These are phyloP conservation scores for Candida arabinofermentans DNA, from an alignment of 805 yeast genomes.

Conservation along the genomic window DNA sequence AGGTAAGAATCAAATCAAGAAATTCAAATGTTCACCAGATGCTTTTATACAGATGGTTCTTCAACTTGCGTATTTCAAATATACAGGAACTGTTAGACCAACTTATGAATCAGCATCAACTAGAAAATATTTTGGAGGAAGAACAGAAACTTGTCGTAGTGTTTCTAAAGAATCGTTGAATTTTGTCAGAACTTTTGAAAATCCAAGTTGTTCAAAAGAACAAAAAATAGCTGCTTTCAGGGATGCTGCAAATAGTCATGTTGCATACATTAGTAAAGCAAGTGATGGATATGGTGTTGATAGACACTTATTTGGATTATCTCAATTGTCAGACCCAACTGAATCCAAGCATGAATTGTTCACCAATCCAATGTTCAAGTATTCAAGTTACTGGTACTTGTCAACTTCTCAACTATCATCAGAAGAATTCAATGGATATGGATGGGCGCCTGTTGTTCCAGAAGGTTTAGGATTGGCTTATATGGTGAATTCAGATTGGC, in stretches of 20 bases:
- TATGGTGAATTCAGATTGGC: conserved; percentile 81
- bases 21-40: conserved; percentile 86
- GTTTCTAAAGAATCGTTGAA: conserved; percentile 67
- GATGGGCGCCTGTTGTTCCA: conserved; percentile 93
- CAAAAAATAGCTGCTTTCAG: conserved; percentile 67
- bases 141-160: conserved; percentile 91
- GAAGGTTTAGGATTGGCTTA: conserved; percentile 93
- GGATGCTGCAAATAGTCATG: conserved; percentile 71
- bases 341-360: conserved; percentile 65
- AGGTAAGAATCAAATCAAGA: conserved; percentile 83
- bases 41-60: conserved; percentile 87
- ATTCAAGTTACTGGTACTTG: conserved; percentile 80
- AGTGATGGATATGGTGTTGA: conserved; percentile 87
- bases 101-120: conserved; percentile 97
- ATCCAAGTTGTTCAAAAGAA: conserved; percentile 42
- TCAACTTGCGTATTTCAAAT: conserved; percentile 86
- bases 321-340: conserved; percentile 51
- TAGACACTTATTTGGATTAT: conserved; percentile 88
- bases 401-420: conserved; percentile 89
- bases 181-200: conserved; percentile 74
- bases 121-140: conserved; percentile 79
- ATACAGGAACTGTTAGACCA: conserved; percentile 76
- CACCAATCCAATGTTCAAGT: conserved; percentile 69
- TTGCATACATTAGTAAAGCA: conserved; percentile 68
- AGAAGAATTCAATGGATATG: conserved; percentile 84